Evolutionary conservation across 139 green algal genomes (phyloP).

Genomic region (Closterium sp.): DNA sequence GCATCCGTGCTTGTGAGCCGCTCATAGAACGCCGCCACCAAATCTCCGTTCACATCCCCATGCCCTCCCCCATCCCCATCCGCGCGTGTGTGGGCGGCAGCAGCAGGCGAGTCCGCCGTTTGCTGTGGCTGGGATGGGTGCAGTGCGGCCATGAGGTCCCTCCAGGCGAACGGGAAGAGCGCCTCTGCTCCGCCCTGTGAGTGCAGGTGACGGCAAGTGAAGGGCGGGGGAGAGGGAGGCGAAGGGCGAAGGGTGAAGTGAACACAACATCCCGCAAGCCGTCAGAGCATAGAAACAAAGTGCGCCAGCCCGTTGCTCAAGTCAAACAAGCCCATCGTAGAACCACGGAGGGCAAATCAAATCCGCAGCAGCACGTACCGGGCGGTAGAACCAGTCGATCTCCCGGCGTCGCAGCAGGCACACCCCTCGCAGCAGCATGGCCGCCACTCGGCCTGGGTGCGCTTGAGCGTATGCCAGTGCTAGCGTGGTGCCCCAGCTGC

Average conservation of each 20-base stretch:
- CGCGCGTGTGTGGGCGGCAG: background rate
- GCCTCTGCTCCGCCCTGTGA: constrained; percentile 11
- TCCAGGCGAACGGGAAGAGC: constrained; percentile 41
- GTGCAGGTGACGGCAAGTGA: background rate
- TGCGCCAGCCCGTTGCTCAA: too few species aligned
- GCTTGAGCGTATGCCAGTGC: constrained; percentile 65
- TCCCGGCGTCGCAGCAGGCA: constrained; percentile 69
- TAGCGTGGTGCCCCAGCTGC: constrained; percentile 69
- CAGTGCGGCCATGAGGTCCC: constrained; percentile 18
- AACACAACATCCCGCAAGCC: too few species aligned
- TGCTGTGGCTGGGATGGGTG: too few species aligned
- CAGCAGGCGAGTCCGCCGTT: too few species aligned
- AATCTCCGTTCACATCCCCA: background rate
- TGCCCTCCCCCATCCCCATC: background rate
- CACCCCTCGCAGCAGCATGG: constrained; percentile 67
- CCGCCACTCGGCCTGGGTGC: constrained; percentile 55
- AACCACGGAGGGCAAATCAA: background rate
- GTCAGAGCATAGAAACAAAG: too few species aligned
- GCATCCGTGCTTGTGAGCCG: constrained; percentile 10
- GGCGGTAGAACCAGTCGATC: constrained; percentile 69
- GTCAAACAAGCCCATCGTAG: background rate
- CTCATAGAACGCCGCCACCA: constrained; percentile 19
- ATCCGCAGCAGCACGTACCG: background rate
- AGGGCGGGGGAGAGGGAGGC: background rate
- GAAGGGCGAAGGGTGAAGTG: background rate